Evolutionary conservation across 2,329 filamentous ascomycete species (phyloP).

Genomic region (Lachnellula willkommii): DNA sequence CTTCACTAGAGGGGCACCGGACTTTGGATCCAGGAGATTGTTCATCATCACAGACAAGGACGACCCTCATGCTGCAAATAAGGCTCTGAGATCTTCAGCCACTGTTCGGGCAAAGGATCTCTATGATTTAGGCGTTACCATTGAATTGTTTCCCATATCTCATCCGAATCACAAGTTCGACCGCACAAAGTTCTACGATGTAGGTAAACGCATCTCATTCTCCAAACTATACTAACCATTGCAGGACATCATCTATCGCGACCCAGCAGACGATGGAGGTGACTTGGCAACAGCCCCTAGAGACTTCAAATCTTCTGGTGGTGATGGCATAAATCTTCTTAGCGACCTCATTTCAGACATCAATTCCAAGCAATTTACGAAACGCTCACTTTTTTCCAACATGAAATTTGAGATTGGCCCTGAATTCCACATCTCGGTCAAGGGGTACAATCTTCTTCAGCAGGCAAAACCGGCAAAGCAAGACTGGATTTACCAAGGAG

Average conservation of each 20-base stretch:
- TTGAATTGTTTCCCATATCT: slow-evolving; percentile 90
- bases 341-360: slow-evolving; percentile 80
- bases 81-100: slow-evolving; percentile 67
- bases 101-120: slow-evolving; percentile 88
- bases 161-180: slow-evolving; percentile 68
- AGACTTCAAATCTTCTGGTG: slow-evolving; percentile 57
- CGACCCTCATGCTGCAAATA: slow-evolving; percentile 70
- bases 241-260: slow-evolving; percentile 85
- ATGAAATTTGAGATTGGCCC: slow-evolving; percentile 85
- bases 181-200: slow-evolving; percentile 83
- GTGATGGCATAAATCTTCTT: slow-evolving; percentile 72
- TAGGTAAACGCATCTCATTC: slow-evolving; percentile 37
- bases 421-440: slow-evolving; percentile 79
- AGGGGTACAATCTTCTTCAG: slow-evolving; percentile 86
- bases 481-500: slow-evolving; percentile 82
- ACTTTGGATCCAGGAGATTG: slow-evolving; percentile 86
- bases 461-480: slow-evolving; percentile 74
- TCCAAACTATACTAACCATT: slow-evolving; percentile 17
- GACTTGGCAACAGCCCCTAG: slow-evolving; percentile 50
- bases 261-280: slow-evolving; percentile 67
- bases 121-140: slow-evolving; percentile 85
- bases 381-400: slow-evolving; percentile 79
- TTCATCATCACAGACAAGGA: slow-evolving; percentile 97
- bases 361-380: slow-evolving; percentile 82
- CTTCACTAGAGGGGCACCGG: slow-evolving; percentile 89